Evolutionary conservation across 805 yeast species (phyloP).

Genomic region (Hagleromyces aurorensis): DNA sequence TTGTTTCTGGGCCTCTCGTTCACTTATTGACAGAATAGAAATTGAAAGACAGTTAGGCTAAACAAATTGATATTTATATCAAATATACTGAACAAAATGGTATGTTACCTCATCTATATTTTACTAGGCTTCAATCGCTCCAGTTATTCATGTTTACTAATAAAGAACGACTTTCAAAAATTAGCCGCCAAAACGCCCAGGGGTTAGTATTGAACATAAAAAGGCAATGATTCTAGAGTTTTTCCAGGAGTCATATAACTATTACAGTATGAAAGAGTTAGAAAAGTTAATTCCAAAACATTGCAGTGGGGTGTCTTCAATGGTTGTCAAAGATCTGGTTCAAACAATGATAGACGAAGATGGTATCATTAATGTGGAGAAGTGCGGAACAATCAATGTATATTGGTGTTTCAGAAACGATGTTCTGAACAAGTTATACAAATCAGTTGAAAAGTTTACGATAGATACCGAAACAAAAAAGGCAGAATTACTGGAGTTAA

Average conservation of each 20-base stretch:
- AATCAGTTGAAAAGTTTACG: conserved; percentile 7
- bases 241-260: conserved; percentile 34
- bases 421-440: conserved; percentile 8
- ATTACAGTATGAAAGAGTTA: conserved; percentile 44
- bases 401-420: conserved; percentile 41
- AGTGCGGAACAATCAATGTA: conserved; percentile 46
- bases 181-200: conserved; percentile 28
- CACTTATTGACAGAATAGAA: too few species aligned
- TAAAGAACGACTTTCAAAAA: too few species aligned
- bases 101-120: too few species aligned
- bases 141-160: too few species aligned
- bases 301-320: conserved; percentile 40
- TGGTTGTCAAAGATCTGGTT: conserved; percentile 46
- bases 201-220: conserved; percentile 35
- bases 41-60: too few species aligned
- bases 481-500: conserved; percentile 7
- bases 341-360: conserved; percentile 43
- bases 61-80: too few species aligned
- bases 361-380: conserved; percentile 39
- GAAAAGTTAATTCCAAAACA: conserved; percentile 40
- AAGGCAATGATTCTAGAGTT: conserved; percentile 32
- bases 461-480: conserved; percentile 10
- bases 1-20: too few species aligned
- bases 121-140: too few species aligned
- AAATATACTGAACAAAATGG: too few species aligned